A percentile compares a stretch with the other conserved stretches of the same genome.
phyloP scores from a whole-genome alignment of 208 protist genomes.

The Entamoeba dispar region DNA sequence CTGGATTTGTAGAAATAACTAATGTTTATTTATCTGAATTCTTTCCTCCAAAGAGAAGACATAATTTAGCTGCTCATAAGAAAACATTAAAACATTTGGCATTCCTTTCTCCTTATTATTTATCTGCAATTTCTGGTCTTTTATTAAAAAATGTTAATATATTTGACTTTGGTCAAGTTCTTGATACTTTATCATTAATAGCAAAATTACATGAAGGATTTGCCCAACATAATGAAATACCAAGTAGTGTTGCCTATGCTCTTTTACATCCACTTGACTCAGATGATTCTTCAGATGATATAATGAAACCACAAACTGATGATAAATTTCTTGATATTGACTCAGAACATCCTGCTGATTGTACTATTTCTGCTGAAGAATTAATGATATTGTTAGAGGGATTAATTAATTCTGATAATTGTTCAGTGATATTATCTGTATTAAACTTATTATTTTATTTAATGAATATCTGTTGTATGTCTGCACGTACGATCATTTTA shows the following conservation, averaged over 20 bases:
- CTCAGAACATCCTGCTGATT: background rate
- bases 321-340: background rate
- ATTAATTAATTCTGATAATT: background rate
- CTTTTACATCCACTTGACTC: background rate
- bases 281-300: background rate
- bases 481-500: background rate
- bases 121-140: background rate
- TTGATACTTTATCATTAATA: background rate
- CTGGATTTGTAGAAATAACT: background rate
- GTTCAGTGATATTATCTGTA: background rate
- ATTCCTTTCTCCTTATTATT: background rate
- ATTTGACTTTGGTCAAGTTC: background rate
- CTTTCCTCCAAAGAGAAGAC: background rate
- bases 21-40: background rate
- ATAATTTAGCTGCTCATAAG: background rate
- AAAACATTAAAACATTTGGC: background rate
- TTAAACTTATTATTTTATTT: background rate
- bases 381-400: background rate
- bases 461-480: background rate
- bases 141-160: background rate
- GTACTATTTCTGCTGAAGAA: background rate
- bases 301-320: background rate
- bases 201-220: background rate
- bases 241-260: background rate
- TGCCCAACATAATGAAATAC: background rate